These are phyloP conservation scores for Jasminum sambac DNA, from an alignment of 257 asterid genomes.

Conservation along the genomic window DNA sequence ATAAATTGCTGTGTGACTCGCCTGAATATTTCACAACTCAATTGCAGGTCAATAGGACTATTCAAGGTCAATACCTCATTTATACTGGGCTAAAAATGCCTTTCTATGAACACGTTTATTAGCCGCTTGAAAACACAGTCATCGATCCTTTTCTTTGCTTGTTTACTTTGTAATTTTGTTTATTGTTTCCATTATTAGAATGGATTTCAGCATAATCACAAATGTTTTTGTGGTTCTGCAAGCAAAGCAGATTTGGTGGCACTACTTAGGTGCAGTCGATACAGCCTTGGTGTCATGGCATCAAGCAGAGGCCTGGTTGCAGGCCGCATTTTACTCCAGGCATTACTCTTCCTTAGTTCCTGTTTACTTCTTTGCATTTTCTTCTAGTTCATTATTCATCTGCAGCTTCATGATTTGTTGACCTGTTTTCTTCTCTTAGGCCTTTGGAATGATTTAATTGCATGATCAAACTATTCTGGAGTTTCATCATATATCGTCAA, in stretches of 20 bases:
- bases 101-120: too few relatives aligned
- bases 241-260: constrained; percentile 72
- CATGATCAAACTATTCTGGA: not conserved
- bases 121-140: too few relatives aligned
- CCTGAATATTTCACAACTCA: constrained; percentile 77
- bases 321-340: constrained; percentile 89
- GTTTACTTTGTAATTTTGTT: not conserved
- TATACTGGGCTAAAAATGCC: too few relatives aligned
- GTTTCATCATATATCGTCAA: not conserved
- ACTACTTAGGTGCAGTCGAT: constrained; percentile 83
- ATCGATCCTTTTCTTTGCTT: not conserved
- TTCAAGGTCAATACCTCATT: constrained; percentile 55
- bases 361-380: not conserved
- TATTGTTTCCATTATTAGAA: not conserved
- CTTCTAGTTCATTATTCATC: not conserved
- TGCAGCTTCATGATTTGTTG: not conserved
- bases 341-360: constrained; percentile 14
- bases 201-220: not conserved
- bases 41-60: constrained; percentile 70
- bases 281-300: constrained; percentile 91
- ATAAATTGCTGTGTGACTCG: constrained; percentile 77
- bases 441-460: not conserved
- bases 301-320: constrained; percentile 85
- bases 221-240: constrained; percentile 11
- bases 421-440: not conserved